A percentile compares a stretch with the other conserved stretches of the same genome.
phyloP scores from a whole-genome alignment of 2,329 filamentous ascomycete species.

The Stachybotrys elegans region DNA sequence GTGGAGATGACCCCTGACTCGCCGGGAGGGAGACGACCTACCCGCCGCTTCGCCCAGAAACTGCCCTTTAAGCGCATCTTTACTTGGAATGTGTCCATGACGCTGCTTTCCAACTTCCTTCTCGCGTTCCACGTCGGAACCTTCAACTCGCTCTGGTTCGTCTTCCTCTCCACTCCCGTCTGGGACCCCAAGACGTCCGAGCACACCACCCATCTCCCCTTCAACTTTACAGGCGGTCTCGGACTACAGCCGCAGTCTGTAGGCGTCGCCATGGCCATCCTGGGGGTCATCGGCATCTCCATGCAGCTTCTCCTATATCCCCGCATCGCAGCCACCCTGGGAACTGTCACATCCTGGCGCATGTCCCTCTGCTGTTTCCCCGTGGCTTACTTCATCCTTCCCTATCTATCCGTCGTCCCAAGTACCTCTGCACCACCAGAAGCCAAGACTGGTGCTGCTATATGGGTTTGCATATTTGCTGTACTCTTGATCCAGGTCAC shows the following conservation, averaged over 20 bases:
- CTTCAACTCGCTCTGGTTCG: constrained; percentile 71
- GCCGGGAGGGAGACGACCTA: constrained; percentile 5
- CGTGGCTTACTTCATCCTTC: constrained; percentile 62
- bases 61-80: constrained; percentile 51
- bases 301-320: constrained; percentile 62
- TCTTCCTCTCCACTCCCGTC: constrained; percentile 70
- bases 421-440: constrained; percentile 44
- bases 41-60: constrained; percentile 36
- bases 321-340: constrained; percentile 57
- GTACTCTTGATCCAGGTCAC: constrained; percentile 62
- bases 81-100: constrained; percentile 48
- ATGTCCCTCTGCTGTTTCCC: constrained; percentile 67
- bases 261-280: constrained; percentile 71
- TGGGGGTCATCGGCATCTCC: constrained; percentile 70
- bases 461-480: constrained; percentile 61
- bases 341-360: constrained; percentile 64
- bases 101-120: constrained; percentile 61
- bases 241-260: constrained; percentile 67
- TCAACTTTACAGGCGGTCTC: constrained; percentile 68
- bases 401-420: constrained; percentile 66
- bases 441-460: constrained; percentile 44
- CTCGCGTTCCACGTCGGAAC: constrained; percentile 69
- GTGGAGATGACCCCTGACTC: constrained; percentile 13
- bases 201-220: constrained; percentile 37
- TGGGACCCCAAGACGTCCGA: constrained; percentile 35